Base-by-base conservation (phyloP, 2,329 filamentous ascomycete genomes). In the Talaromyces sp. region DNA sequence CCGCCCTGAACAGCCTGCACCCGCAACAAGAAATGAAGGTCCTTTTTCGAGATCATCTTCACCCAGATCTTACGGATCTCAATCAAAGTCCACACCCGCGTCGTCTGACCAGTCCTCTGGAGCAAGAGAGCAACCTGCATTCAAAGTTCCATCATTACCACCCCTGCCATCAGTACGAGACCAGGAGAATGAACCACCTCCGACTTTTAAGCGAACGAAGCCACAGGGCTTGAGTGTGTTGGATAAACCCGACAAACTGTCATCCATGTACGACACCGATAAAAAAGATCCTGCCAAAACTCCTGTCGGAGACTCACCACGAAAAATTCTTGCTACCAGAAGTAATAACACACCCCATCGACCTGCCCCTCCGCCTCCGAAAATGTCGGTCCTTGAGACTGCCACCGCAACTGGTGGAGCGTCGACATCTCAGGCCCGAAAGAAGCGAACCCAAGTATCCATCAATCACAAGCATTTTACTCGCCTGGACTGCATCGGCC, bases 381-480 rank as follows among this genome's bases (percentile, higher is more conserved):
- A 97, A 73, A 97, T 97, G 93, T 94, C 90, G 1, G 88, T 96
- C 7, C 77, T 97, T n/a, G 91, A 97, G 61, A 88, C 92, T 3
- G 93, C 91, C 2, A 97, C 93, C 1, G 85, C 88, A 1, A 87
- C 86, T 10, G 91, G 89, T 3, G 92, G 92, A 13, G 89, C 91
- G 22, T 86, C 89, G 4, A 87, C 90, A 3, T 82, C 85, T 3
- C 89, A 92, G 66, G 80, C 81, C 36, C 80, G 81, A 70, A 91
- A 89, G 72, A 90, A 91, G 66, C 85, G 91, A 42, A 90, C 91
- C 57, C 87, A 93, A 52, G 82, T 97, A 53, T 86, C 87, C 42
- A 86, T 99, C 56, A 99, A 99, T 67, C 90, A 91, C 55, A 95
- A 95, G 68, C 84, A 86, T 32, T 99, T 96, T 68, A 94, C 91